Percentiles rank a stretch among this genome's conserved stretches.
These are phyloP conservation scores for Coniochaeta sp. DNA, from an alignment of 2,329 filamentous ascomycete species.

Conservation along the genomic window DNA sequence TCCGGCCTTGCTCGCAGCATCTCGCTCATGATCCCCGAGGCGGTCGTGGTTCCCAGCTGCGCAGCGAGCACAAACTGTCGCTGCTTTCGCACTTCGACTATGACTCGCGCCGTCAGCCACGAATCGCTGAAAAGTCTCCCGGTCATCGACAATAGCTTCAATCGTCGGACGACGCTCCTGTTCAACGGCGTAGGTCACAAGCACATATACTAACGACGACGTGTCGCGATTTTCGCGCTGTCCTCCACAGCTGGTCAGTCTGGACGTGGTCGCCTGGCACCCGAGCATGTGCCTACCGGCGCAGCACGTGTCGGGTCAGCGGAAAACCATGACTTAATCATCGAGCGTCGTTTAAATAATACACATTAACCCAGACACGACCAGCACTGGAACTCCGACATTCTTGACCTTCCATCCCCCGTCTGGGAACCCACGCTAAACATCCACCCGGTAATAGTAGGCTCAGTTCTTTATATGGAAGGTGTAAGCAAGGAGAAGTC, in stretches of 20 bases:
- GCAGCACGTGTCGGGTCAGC: background rate
- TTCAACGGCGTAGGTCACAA: background rate
- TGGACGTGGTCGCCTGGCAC: background rate
- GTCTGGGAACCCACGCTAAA: too few relatives aligned
- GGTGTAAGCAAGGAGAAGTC: too few relatives aligned
- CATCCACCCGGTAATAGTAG: too few relatives aligned
- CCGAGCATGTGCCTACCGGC: background rate
- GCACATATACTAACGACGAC: background rate
- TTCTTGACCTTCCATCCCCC: too few relatives aligned
- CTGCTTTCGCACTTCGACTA: background rate
- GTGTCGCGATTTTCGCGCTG: background rate
- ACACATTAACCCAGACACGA: too few relatives aligned
- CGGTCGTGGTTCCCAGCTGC: background rate
- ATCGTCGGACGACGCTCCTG: background rate
- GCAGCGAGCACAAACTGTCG: background rate
- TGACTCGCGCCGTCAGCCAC: background rate
- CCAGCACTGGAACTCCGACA: too few relatives aligned
- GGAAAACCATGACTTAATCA: too few relatives aligned
- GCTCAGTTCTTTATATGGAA: too few relatives aligned
- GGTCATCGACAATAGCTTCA: background rate
- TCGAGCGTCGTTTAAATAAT: too few relatives aligned
- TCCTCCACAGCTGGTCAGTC: background rate
- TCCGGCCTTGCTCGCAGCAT: too few relatives aligned
- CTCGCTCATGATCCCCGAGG: background rate
- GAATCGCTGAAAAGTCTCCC: background rate